A percentile compares a stretch with the other conserved stretches of the same genome.
These are phyloP conservation scores for Rubia peregrina DNA, from an alignment of 305 asterid species.

Conservation along the genomic window DNA sequence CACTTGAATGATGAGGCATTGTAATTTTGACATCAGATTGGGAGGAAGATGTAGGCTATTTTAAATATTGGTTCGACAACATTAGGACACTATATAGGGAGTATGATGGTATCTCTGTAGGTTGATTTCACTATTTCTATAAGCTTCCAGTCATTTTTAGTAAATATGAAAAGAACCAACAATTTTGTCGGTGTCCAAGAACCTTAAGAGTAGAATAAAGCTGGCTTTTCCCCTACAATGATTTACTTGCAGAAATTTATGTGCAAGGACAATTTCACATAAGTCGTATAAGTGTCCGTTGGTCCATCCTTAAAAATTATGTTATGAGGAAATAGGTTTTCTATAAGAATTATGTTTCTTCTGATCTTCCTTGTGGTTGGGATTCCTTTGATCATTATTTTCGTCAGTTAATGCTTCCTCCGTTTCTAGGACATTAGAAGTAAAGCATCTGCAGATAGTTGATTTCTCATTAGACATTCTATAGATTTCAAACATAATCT, in stretches of 20 bases:
- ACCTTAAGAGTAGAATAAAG: background rate
- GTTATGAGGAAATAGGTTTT: background rate
- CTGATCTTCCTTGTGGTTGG: background rate
- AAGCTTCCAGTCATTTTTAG: background rate
- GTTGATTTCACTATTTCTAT: background rate
- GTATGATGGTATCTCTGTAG: background rate
- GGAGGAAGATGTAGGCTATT: background rate
- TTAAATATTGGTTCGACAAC: background rate
- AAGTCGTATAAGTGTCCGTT: no score
- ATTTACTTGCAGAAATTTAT: background rate
- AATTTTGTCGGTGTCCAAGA: no score
- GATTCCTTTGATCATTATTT: no score
- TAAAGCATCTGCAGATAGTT: background rate
- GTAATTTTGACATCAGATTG: background rate
- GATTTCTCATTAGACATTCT: background rate
- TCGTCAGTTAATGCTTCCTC: background rate
- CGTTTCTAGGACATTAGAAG: background rate
- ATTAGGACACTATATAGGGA: background rate
- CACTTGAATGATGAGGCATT: background rate
- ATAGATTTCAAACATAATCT: background rate
- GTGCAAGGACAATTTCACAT: no score
- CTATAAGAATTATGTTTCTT: background rate
- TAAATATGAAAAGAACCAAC: background rate
- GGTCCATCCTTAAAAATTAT: background rate
- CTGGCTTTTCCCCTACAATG: background rate